Conservation (phyloP, 2,329 filamentous ascomycete genomes). For the Anisogramma anomala region DNA sequence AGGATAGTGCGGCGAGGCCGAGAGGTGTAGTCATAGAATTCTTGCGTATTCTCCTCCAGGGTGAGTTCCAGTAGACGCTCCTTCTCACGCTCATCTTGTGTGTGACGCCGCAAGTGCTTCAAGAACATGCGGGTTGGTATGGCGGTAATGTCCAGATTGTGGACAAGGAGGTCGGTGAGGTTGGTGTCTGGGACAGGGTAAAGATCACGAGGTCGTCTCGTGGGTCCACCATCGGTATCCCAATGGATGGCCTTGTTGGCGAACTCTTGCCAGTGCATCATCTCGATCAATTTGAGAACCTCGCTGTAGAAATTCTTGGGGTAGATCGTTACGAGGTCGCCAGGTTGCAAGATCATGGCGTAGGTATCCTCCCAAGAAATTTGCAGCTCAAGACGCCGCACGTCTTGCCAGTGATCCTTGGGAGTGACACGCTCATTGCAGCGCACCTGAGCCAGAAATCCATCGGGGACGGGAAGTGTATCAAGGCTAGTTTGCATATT, state of each 20-base stretch:
- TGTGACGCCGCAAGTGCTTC: slow-evolving; percentile 63
- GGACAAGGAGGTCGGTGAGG: slow-evolving; percentile 62
- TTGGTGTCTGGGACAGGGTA: slow-evolving; percentile 39
- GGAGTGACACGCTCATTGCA: slow-evolving; percentile 68
- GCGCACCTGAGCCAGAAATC: no score
- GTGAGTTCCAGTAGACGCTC: slow-evolving; percentile 78
- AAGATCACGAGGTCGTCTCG: slow-evolving; percentile 21
- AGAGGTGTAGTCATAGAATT: slow-evolving; percentile 92
- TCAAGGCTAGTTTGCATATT: slow-evolving; percentile 20
- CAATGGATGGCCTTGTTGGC: slow-evolving; percentile 49
- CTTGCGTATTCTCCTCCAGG: slow-evolving; percentile 68
- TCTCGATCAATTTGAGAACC: slow-evolving; percentile 62
- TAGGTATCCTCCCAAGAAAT: no score
- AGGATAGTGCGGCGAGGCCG: slow-evolving; percentile 81
- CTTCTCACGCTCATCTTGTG: slow-evolving; percentile 58
- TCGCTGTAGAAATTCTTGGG: slow-evolving; percentile 80
- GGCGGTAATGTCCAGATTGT: slow-evolving; percentile 79
- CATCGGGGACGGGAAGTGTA: slow-evolving; percentile 47
- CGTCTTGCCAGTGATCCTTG: slow-evolving; percentile 78
- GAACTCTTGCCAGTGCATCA: slow-evolving; percentile 66
- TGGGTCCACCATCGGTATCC: not conserved
- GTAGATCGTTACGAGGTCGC: slow-evolving; percentile 69
- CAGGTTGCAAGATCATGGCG: slow-evolving; percentile 53
- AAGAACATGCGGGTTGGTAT: slow-evolving; percentile 87
- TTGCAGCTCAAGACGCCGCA: slow-evolving; percentile 62